Evolutionary conservation across 805 yeast species (phyloP), one percentile per base, ranked within the genome.

Genomic region (Maudiozyma pseudohumilis): DNA sequence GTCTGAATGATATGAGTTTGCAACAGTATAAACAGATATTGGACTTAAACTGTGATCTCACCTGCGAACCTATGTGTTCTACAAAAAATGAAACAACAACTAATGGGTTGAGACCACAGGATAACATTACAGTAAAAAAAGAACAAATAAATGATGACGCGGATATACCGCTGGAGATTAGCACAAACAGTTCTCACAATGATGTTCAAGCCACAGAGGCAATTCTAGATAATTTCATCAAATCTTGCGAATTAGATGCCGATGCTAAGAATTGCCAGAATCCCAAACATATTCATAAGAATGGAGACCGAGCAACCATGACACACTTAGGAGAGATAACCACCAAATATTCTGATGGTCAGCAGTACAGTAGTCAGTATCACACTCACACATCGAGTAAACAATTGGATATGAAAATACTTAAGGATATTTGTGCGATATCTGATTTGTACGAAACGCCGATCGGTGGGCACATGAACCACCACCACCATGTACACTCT

Each of bases 381-480:
- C 52, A 49, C 29, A 43, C 44, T 23, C 58, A 56, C 32, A 32
- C 48, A 4, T 41, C 47, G 2, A 50, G 52, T 35, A 45, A 59
- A 12, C 46, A 48, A 18, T 39, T 45, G 25, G 63, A 58, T 39
- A 29, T 56, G 43, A 49, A 52, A 36, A 50, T 59, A 1, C 26
- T 60, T 25, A 50, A 57, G 26, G 63, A 59, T 41, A 39, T 60
- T 26, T 48, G 59, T 29, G 52, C 50, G 35, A 59, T 60, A 6
- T 56, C 62, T 5, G 52, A 55, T 7, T 40, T 60, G 34, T 60
- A 59, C 38, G 62, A 59, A 23, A 47, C 52, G 13, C 63, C 63
- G 1, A 44, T 58, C 27, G 54, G 59, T 10, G 52, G 52, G 29
- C 60, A 57, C 30, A 50, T 50, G 46, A 52, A 49, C 26, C 60